Percentiles rank a stretch among this genome's conserved stretches.
phyloP scores from a whole-genome alignment of 2,329 filamentous ascomycete genomes.

The Apiospora kogelbergensis region DNA sequence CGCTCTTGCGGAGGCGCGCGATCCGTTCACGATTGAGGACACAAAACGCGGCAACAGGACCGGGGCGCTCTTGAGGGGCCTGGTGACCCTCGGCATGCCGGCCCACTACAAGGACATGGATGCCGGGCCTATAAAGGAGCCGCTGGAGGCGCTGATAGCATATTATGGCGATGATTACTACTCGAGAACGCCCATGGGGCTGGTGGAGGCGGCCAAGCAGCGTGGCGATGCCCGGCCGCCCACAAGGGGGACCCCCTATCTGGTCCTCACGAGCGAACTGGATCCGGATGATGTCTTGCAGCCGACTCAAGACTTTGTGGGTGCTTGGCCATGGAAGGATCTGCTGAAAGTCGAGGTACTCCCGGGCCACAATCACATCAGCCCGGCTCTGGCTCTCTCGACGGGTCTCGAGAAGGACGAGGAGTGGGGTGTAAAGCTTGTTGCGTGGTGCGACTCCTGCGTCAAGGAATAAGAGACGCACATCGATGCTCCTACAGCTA shows the following conservation, averaged over 20 bases:
- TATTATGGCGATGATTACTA: constrained; percentile 25
- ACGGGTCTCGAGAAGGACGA: constrained; percentile 31
- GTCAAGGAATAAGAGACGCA: neutral
- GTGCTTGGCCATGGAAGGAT: constrained; percentile 20
- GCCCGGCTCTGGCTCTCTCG: constrained; percentile 24
- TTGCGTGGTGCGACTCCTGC: constrained; percentile 21
- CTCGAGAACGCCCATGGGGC: constrained; percentile 22
- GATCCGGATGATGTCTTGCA: constrained; percentile 25
- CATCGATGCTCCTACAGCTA: too few relatives aligned
- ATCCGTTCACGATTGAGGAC: constrained; percentile 10
- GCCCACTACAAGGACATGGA: constrained; percentile 22
- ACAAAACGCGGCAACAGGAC: constrained; percentile 11
- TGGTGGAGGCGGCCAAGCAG: constrained; percentile 20
- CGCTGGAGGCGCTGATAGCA: constrained; percentile 15
- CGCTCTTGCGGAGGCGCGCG: constrained; percentile 21
- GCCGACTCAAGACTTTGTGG: constrained; percentile 22
- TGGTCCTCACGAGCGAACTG: constrained; percentile 26
- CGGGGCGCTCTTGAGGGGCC: constrained; percentile 18
- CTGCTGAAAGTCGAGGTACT: constrained; percentile 19
- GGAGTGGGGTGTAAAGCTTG: constrained; percentile 28
- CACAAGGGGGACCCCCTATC: constrained; percentile 18
- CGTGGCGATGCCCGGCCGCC: constrained; percentile 18
- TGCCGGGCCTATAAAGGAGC: constrained; percentile 20
- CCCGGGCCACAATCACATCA: constrained; percentile 31
- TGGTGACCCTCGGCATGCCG: constrained; percentile 24